These are phyloP conservation scores for Rhizopogon rudus DNA, from an alignment of 768 basidiomycete genomes.

Conservation along the genomic window DNA sequence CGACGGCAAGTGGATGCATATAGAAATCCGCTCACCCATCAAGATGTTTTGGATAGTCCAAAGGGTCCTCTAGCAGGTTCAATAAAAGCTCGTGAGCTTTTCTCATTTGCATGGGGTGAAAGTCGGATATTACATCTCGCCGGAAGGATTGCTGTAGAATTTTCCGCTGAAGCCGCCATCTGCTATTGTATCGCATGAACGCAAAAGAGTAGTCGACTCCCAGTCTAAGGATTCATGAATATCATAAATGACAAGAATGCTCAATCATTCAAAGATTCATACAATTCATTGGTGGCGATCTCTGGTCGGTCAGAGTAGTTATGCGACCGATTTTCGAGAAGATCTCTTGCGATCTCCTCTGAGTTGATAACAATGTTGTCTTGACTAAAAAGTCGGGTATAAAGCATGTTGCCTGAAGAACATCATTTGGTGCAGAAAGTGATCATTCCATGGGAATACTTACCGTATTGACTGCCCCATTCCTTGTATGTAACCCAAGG, in stretches of 20 bases:
- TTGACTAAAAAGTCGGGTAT: too few species aligned
- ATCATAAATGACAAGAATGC: not conserved
- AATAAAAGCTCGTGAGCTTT: not conserved
- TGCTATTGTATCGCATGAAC: constrained; percentile 10
- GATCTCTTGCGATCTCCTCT: constrained; percentile 6
- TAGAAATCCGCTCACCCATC: not conserved
- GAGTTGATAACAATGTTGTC: too few species aligned
- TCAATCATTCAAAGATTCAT: not conserved
- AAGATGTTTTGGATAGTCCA: not conserved
- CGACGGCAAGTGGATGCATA: not conserved
- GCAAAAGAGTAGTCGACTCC: constrained; percentile 3
- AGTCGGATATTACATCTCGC: not conserved
- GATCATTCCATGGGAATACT: too few species aligned
- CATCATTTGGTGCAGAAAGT: too few species aligned
- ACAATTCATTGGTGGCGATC: constrained; percentile 4
- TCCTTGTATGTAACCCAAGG: too few species aligned
- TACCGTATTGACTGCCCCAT: too few species aligned
- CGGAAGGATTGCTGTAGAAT: constrained; percentile 10
- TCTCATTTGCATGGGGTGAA: not conserved
- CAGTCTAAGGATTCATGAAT: not conserved
- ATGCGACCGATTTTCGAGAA: constrained; percentile 7
- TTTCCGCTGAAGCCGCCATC: constrained; percentile 13
- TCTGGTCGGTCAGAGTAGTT: constrained; percentile 9
- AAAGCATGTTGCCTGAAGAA: too few species aligned
- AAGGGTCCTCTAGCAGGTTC: not conserved